These are phyloP conservation scores for Roridomyces roridus DNA, from an alignment of 768 basidiomycete genomes.

Conservation along the genomic window DNA sequence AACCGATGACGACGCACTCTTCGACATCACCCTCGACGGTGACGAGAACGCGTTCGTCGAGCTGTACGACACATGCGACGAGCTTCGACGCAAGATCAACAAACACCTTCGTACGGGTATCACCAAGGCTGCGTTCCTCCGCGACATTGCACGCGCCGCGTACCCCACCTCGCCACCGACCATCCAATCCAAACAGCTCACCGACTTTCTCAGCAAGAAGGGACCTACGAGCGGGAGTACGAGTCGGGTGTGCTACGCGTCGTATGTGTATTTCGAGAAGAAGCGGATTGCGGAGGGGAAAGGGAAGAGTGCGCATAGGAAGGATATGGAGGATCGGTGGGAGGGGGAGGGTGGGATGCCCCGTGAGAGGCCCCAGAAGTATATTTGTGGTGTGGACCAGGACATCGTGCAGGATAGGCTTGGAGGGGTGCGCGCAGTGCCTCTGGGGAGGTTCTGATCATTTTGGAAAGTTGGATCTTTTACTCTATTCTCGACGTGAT, in stretches of 20 bases:
- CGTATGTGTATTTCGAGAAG: slow-evolving; percentile 26
- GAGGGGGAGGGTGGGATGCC: slow-evolving; percentile 25
- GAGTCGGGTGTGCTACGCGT: slow-evolving; percentile 23
- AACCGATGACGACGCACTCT: slow-evolving; percentile 4
- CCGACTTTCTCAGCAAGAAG: slow-evolving; percentile 21
- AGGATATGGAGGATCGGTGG: slow-evolving; percentile 27
- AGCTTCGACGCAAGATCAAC: slow-evolving; percentile 23
- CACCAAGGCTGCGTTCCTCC: slow-evolving; percentile 21
- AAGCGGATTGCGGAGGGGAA: slow-evolving; percentile 19
- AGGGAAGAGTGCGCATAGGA: slow-evolving; percentile 20
- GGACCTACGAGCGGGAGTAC: slow-evolving; percentile 22
- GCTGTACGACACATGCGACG: slow-evolving; percentile 22
- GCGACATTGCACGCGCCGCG: slow-evolving; percentile 25
- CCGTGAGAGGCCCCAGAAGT: no score
- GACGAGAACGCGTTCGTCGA: slow-evolving; percentile 20
- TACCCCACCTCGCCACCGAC: slow-evolving; percentile 20
- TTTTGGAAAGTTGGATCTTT: no score
- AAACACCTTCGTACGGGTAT: slow-evolving; percentile 15
- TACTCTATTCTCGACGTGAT: no score
- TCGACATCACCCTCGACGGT: slow-evolving; percentile 14
- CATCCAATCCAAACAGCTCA: slow-evolving; percentile 25
- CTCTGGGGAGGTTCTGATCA: no score
- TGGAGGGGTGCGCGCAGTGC: no score
- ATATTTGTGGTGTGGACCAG: no score
- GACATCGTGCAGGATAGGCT: no score